Percentiles rank a stretch among this genome's conserved stretches.
phyloP scores from a whole-genome alignment of 495 filamentous ascomycete genomes.

The Podospora pseudocomata region DNA sequence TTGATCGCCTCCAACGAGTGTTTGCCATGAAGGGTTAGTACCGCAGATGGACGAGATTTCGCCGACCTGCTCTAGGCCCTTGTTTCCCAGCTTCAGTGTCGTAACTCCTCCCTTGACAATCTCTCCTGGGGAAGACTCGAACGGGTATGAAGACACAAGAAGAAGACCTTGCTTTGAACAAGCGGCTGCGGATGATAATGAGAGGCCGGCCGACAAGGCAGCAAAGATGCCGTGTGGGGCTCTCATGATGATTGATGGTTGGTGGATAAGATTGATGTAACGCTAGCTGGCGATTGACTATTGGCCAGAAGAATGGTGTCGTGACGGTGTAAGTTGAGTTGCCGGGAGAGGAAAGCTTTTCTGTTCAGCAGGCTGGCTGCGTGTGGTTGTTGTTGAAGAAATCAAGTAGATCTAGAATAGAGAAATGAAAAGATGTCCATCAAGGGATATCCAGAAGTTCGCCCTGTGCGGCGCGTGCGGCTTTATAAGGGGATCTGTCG shows the following conservation, averaged over 20 bases:
- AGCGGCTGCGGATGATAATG: slow-evolving; percentile 10
- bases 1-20: slow-evolving; percentile 45
- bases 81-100: slow-evolving; percentile 44
- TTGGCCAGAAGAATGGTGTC: not conserved
- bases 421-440: not conserved
- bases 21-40: slow-evolving; percentile 57
- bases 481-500: not conserved
- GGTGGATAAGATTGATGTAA: not conserved
- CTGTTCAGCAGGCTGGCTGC: not conserved
- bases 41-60: slow-evolving; percentile 47
- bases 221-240: slow-evolving; percentile 7
- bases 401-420: not conserved
- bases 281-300: not conserved
- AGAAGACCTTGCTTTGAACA: slow-evolving; percentile 5
- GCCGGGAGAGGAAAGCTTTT: not conserved
- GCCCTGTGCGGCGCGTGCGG: not conserved
- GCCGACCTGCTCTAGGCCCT: slow-evolving; percentile 21
- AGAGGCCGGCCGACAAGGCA: slow-evolving; percentile 15
- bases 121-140: not conserved
- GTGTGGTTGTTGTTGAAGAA: not conserved
- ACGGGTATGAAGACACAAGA: slow-evolving; percentile 16
- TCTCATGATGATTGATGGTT: slow-evolving; percentile 11
- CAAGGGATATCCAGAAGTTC: not conserved
- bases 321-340: not conserved
- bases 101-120: slow-evolving; percentile 37